Evolutionary conservation across 306 rosid species (phyloP).

Genomic region (Calophaca sinica): DNA sequence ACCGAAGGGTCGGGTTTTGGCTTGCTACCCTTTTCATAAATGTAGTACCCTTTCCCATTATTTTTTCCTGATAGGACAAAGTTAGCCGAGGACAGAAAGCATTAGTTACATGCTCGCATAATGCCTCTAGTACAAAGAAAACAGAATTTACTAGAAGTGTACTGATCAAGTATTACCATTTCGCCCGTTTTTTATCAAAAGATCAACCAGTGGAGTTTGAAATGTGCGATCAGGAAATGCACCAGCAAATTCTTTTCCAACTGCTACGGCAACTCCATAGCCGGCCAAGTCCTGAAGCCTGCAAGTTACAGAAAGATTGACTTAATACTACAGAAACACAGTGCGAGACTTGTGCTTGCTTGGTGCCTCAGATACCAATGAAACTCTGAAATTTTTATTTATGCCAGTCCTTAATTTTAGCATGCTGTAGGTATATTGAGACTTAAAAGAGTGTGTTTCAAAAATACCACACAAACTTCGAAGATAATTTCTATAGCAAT

Average conservation of each 20-base stretch:
- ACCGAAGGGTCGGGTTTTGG: constrained; percentile 86
- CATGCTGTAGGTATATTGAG: not conserved
- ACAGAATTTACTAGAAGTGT: not conserved
- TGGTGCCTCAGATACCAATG: not conserved
- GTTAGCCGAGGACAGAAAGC: constrained; percentile 40
- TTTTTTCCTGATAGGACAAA: constrained; percentile 68
- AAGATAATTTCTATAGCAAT: too few species aligned
- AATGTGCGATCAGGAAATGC: constrained; percentile 75
- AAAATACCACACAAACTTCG: not conserved
- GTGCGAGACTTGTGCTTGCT: constrained; percentile 8
- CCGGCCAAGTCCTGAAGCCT: constrained; percentile 96
- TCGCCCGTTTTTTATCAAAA: constrained; percentile 79
- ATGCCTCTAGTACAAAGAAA: constrained; percentile 26
- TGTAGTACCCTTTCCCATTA: constrained; percentile 90
- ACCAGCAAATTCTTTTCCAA: constrained; percentile 61
- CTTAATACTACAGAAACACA: constrained; percentile 20
- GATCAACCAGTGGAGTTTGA: constrained; percentile 68
- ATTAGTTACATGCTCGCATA: constrained; percentile 24
- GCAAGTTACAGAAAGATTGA: constrained; percentile 48
- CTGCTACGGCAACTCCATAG: constrained; percentile 80
- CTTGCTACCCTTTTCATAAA: constrained; percentile 79
- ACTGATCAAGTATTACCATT: constrained; percentile 63
- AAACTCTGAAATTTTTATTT: constrained; percentile 6
- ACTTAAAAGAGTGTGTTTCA: not conserved
- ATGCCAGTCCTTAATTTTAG: not conserved